phyloP scores from a whole-genome alignment of 2,329 filamentous ascomycete species.

The Aspergillus sp. region DNA sequence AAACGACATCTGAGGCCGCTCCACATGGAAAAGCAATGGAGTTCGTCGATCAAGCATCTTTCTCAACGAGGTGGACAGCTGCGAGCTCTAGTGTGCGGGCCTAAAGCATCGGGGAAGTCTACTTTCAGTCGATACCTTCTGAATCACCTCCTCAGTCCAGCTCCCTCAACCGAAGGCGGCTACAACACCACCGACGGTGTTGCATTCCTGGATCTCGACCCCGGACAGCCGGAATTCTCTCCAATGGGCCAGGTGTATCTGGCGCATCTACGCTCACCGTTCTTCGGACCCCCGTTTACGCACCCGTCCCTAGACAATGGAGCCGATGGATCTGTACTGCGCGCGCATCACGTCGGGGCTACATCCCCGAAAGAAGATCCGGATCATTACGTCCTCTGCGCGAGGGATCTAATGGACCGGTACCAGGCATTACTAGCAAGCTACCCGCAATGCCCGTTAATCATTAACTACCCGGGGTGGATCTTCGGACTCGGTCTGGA shows the following conservation, averaged over 20 bases:
- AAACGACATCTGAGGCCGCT: slow-evolving; percentile 36
- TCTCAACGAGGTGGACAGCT: slow-evolving; percentile 33
- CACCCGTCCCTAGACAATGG: slow-evolving; percentile 38
- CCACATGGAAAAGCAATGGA: slow-evolving; percentile 39
- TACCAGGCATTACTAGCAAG: slow-evolving; percentile 37
- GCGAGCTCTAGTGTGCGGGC: slow-evolving; percentile 45
- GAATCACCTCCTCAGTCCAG: slow-evolving; percentile 45
- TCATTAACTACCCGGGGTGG: slow-evolving; percentile 53
- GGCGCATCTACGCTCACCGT: slow-evolving; percentile 41
- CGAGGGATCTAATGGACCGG: slow-evolving; percentile 44
- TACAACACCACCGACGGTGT: slow-evolving; percentile 33
- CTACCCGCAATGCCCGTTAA: slow-evolving; percentile 40
- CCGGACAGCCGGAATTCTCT: slow-evolving; percentile 51
- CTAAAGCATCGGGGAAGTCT: slow-evolving; percentile 52
- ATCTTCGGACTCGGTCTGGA: slow-evolving; percentile 46
- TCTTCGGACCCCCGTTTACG: slow-evolving; percentile 50
- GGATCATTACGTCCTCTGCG: slow-evolving; percentile 48
- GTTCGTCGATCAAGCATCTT: slow-evolving; percentile 35
- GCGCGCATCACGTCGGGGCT: slow-evolving; percentile 47
- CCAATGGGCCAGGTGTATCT: slow-evolving; percentile 53
- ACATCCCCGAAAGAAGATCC: slow-evolving; percentile 48
- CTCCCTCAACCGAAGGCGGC: slow-evolving; percentile 23
- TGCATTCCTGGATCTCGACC: slow-evolving; percentile 52
- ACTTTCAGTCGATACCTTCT: slow-evolving; percentile 49
- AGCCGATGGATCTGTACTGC: slow-evolving; percentile 33